A percentile compares a stretch with the other conserved stretches of the same genome.
phyloP scores from a whole-genome alignment of 129 eudicot species.

The Erigeron canadensis region DNA sequence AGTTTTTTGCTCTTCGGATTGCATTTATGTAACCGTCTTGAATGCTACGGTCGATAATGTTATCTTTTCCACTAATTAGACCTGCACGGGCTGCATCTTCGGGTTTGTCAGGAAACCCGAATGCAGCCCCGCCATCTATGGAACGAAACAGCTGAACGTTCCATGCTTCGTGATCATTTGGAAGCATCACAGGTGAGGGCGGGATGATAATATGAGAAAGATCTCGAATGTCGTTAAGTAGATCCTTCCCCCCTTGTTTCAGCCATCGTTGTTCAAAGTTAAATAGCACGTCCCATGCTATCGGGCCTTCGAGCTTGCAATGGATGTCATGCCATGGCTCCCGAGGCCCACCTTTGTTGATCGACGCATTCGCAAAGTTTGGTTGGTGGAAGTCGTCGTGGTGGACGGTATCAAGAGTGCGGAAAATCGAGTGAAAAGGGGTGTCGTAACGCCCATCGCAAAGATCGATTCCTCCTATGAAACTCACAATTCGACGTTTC shows the following conservation, averaged over 20 bases:
- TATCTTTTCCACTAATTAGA: conserved; percentile 75
- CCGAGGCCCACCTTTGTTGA: conserved; percentile 80
- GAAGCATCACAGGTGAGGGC: conserved; percentile 57
- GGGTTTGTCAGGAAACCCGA: conserved; percentile 76
- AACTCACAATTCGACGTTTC: conserved; percentile 72
- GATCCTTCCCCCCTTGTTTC: conserved; percentile 62
- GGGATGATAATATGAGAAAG: conserved; percentile 48
- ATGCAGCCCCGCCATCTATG: conserved; percentile 85
- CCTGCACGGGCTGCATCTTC: conserved; percentile 73
- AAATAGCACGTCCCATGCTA: conserved; percentile 79
- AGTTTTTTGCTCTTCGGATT: conserved; percentile 74
- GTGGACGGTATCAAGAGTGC: conserved; percentile 62
- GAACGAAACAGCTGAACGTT: conserved; percentile 78
- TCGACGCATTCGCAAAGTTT: conserved; percentile 47
- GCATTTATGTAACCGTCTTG: conserved; percentile 86
- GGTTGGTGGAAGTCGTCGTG: conserved; percentile 87
- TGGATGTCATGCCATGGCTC: conserved; percentile 97
- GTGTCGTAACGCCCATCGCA: conserved; percentile 87
- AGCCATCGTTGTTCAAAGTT: conserved; percentile 89
- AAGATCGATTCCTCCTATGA: conserved; percentile 84
- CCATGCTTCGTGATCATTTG: conserved; percentile 70
- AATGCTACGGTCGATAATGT: conserved; percentile 69
- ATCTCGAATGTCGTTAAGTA: conserved; percentile 50
- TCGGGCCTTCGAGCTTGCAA: conserved; percentile 65
- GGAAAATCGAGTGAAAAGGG: conserved; percentile 64